A percentile compares a stretch with the other conserved stretches of the same genome.
Conservation (phyloP, 768 basidiomycete genomes). For the Phanerochaete carnosa region DNA sequence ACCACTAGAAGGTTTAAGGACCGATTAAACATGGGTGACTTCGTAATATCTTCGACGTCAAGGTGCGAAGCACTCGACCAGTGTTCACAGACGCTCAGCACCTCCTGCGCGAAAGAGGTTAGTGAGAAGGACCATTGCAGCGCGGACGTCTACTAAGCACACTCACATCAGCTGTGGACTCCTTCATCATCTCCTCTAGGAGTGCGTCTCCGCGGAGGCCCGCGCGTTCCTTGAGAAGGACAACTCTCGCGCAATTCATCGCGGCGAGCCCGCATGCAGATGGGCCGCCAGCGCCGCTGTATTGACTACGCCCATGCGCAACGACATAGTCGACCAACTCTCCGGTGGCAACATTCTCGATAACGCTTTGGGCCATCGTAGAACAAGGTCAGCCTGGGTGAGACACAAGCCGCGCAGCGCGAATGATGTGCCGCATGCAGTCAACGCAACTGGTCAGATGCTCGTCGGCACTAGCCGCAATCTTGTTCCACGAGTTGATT, state of each 20-base stretch:
- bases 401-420: neutral
- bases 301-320: constrained; percentile 55
- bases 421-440: neutral
- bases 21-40: constrained; percentile 46
- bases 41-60: constrained; percentile 52
- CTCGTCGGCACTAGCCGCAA: neutral
- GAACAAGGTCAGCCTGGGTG: neutral
- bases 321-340: constrained; percentile 26
- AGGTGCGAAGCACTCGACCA: constrained; percentile 53
- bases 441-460: neutral
- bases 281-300: constrained; percentile 33
- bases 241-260: constrained; percentile 57
- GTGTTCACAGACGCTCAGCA: constrained; percentile 49
- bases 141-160: neutral
- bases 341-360: neutral
- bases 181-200: constrained; percentile 31
- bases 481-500: neutral
- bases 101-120: constrained; percentile 39
- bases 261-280: constrained; percentile 68
- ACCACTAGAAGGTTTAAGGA: constrained; percentile 33
- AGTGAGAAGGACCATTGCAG: neutral
- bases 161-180: constrained; percentile 35
- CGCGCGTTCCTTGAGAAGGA: constrained; percentile 35
- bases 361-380: neutral
- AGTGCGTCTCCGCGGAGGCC: constrained; percentile 28